phyloP scores from a whole-genome alignment of 768 basidiomycete species.

The Cyclocybe aegerita region DNA sequence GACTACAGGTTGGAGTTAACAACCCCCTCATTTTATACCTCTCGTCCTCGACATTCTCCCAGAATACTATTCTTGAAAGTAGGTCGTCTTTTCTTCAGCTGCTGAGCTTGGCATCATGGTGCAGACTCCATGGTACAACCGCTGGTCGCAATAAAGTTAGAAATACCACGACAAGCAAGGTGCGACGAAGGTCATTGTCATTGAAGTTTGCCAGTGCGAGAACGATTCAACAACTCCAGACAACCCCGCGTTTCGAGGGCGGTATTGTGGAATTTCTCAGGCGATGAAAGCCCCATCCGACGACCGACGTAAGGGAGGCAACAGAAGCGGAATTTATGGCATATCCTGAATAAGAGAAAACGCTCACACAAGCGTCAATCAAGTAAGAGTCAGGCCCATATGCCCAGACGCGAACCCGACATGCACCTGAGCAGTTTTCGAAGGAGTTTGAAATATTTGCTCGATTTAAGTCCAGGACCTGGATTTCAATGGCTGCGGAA shows the following conservation, averaged over 20 bases:
- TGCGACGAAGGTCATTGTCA: background rate
- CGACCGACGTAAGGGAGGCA: too few relatives aligned
- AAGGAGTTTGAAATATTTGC: background rate
- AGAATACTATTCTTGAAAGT: background rate
- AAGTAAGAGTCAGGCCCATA: background rate
- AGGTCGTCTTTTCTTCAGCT: background rate
- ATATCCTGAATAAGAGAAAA: too few relatives aligned
- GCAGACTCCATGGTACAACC: conserved; percentile 2
- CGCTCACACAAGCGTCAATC: too few relatives aligned
- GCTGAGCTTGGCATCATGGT: conserved; percentile 15
- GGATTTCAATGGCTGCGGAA: too few relatives aligned
- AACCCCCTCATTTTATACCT: conserved; percentile 13
- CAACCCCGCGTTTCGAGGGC: background rate
- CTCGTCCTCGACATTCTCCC: conserved; percentile 1
- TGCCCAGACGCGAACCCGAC: background rate
- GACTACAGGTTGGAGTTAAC: conserved; percentile 7
- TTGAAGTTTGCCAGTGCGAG: background rate
- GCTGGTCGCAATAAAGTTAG: conserved; percentile 6
- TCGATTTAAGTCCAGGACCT: too few relatives aligned
- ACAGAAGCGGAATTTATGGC: too few relatives aligned
- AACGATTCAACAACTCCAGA: background rate
- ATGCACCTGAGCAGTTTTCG: background rate
- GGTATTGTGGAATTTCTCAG: too few relatives aligned
- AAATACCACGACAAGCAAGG: conserved; percentile 19
- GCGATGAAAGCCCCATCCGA: too few relatives aligned